phyloP scores from a whole-genome alignment of 192 early-diverging fungal genomes.

The Oehlia diaphana region DNA sequence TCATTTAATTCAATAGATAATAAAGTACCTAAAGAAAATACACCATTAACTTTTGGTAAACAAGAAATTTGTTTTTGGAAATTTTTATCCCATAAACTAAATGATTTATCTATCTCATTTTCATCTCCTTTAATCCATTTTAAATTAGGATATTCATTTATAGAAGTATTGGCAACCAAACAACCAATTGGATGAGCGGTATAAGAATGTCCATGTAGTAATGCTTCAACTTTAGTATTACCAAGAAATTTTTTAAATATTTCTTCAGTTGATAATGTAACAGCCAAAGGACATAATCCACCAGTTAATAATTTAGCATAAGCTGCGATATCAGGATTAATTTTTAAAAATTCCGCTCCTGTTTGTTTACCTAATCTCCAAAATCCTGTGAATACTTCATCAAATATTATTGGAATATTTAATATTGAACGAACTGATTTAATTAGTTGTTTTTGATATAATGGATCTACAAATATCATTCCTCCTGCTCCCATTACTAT shows the following conservation, averaged over 20 bases:
- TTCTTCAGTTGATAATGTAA: slow-evolving; percentile 61
- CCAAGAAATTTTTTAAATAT: slow-evolving; percentile 70
- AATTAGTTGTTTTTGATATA: slow-evolving; percentile 70
- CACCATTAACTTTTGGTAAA: slow-evolving; percentile 60
- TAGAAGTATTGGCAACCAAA: slow-evolving; percentile 58
- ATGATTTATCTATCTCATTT: slow-evolving; percentile 34
- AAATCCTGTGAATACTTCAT: slow-evolving; percentile 81
- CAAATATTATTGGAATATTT: slow-evolving; percentile 70
- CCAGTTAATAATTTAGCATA: slow-evolving; percentile 81
- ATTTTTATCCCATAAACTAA: slow-evolving; percentile 55
- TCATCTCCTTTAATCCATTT: slow-evolving; percentile 31
- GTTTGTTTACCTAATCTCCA: slow-evolving; percentile 62
- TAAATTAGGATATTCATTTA: slow-evolving; percentile 53
- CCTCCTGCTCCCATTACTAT: slow-evolving; percentile 82
- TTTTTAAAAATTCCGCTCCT: slow-evolving; percentile 39
- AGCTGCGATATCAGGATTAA: slow-evolving; percentile 72
- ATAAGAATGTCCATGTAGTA: slow-evolving; percentile 83
- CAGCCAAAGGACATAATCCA: slow-evolving; percentile 68
- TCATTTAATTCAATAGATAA: slow-evolving; percentile 64
- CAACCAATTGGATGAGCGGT: slow-evolving; percentile 84
- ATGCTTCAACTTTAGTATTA: slow-evolving; percentile 62
- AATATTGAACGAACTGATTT: slow-evolving; percentile 40
- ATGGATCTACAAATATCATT: slow-evolving; percentile 80
- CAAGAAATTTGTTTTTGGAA: slow-evolving; percentile 50
- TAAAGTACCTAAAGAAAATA: slow-evolving; percentile 67